Conservation (phyloP, 1,284 basidiomycete genomes). For the Thecaphora thlaspeos region DNA sequence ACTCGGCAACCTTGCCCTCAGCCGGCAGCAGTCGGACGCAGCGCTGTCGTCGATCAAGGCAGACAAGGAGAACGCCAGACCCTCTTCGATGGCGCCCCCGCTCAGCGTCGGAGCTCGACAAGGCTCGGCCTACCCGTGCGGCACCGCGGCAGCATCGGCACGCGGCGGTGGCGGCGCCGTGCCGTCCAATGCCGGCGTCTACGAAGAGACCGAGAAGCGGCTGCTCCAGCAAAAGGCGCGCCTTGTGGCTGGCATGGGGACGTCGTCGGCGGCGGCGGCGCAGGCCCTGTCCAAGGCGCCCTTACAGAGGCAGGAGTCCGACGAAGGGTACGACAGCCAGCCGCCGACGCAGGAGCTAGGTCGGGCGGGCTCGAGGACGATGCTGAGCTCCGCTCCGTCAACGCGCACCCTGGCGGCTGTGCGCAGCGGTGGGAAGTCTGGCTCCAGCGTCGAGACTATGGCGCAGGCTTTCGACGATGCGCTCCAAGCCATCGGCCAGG, state of each 20-base stretch:
- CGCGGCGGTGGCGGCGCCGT: too few relatives aligned
- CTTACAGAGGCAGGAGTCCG: too few relatives aligned
- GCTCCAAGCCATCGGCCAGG: constrained; percentile 67
- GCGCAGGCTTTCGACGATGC: constrained; percentile 70
- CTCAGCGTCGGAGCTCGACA: background rate
- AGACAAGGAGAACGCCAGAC: constrained; percentile 50
- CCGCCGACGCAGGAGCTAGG: too few relatives aligned
- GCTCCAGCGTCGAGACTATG: constrained; percentile 42
- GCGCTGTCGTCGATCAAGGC: background rate
- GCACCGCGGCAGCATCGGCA: background rate
- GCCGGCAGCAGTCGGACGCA: constrained; percentile 2
- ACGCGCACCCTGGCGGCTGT: constrained; percentile 6
- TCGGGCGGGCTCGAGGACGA: too few relatives aligned
- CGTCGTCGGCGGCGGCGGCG: background rate
- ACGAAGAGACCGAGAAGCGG: constrained; percentile 13
- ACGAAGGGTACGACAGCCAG: too few relatives aligned
- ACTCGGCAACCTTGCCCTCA: constrained; percentile 18
- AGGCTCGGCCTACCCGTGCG: constrained; percentile 13
- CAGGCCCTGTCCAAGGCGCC: too few relatives aligned
- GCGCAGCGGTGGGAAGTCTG: constrained; percentile 11
- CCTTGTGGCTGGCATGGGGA: constrained; percentile 10
- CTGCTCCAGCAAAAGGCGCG: constrained; percentile 40
- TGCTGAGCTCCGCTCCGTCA: constrained; percentile 3
- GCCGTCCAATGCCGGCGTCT: constrained; percentile 3
- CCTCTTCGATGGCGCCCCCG: constrained; percentile 23